phyloP scores from a whole-genome alignment of 2,329 filamentous ascomycete species.

The Sarocladium kiliense region DNA sequence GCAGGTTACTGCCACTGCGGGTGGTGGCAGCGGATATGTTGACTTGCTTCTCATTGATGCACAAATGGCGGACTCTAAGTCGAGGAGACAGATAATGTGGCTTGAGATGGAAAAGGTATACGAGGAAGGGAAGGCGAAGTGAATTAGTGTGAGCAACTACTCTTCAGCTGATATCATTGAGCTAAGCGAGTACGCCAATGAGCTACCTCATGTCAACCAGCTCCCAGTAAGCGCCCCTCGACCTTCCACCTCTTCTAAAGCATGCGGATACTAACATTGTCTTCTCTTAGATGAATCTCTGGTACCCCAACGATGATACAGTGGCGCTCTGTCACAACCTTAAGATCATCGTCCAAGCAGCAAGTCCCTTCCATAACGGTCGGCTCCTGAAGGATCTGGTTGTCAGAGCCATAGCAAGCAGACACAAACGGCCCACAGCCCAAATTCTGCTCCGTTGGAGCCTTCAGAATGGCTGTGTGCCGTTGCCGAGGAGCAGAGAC shows the following conservation, averaged over 20 bases:
- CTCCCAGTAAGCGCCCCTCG: slow-evolving; percentile 61
- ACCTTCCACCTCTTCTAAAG: not conserved
- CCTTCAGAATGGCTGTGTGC: slow-evolving; percentile 64
- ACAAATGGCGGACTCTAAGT: slow-evolving; percentile 40
- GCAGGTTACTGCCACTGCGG: slow-evolving; percentile 58
- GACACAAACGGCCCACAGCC: slow-evolving; percentile 35
- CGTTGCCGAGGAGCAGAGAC: slow-evolving; percentile 55
- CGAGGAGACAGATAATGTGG: slow-evolving; percentile 57
- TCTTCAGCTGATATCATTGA: slow-evolving; percentile 63
- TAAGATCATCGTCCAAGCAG: slow-evolving; percentile 52
- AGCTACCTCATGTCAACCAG: slow-evolving; percentile 69
- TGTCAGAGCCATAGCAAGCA: not conserved
- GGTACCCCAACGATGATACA: slow-evolving; percentile 51
- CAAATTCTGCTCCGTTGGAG: slow-evolving; percentile 66
- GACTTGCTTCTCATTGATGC: slow-evolving; percentile 69
- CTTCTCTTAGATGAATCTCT: slow-evolving; percentile 59
- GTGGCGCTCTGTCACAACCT: slow-evolving; percentile 65
- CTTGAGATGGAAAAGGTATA: slow-evolving; percentile 57
- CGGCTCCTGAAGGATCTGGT: not conserved
- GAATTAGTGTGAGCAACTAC: slow-evolving; percentile 71
- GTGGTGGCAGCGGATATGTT: slow-evolving; percentile 53
- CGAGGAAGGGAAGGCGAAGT: slow-evolving; percentile 53
- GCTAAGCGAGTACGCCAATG: slow-evolving; percentile 58
- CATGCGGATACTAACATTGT: not conserved
- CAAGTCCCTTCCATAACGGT: slow-evolving; percentile 27